Percentiles rank a stretch among this genome's conserved stretches.
These are phyloP conservation scores for Boehmeria nivea DNA, from an alignment of 306 rosid genomes.

Conservation along the genomic window DNA sequence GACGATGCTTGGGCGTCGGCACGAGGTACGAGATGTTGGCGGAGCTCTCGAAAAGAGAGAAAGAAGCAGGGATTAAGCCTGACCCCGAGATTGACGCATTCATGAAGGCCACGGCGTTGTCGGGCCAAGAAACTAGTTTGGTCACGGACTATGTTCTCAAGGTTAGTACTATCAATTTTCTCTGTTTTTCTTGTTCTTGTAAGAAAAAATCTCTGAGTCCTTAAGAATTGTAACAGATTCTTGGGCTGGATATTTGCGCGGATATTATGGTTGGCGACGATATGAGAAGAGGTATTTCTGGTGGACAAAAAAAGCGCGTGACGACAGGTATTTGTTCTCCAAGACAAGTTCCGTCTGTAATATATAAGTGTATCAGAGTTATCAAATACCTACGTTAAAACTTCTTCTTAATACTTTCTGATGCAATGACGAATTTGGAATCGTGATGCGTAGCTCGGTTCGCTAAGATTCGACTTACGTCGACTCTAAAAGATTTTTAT, in stretches of 20 bases:
- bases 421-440: too few relatives aligned
- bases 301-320: constrained; percentile 82
- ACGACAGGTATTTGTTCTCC: constrained; percentile 48
- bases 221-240: constrained; percentile 36
- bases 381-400: not conserved
- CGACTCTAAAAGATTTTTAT: not conserved
- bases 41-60: constrained; percentile 79
- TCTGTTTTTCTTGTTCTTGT: too few relatives aligned
- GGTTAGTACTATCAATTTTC: too few relatives aligned
- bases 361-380: too few relatives aligned
- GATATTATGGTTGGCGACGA: constrained; percentile 73
- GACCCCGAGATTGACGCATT: constrained; percentile 78
- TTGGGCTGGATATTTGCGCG: constrained; percentile 82
- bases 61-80: constrained; percentile 62
- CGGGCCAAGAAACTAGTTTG: constrained; percentile 57
- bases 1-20: constrained; percentile 84
- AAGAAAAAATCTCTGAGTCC: not conserved
- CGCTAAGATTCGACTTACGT: too few relatives aligned
- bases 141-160: constrained; percentile 65
- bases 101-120: constrained; percentile 61
- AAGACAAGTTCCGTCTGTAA: too few relatives aligned
- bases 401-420: not conserved
- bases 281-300: constrained; percentile 81
- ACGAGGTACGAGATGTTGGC: constrained; percentile 58
- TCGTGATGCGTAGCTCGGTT: too few relatives aligned